Base-by-base conservation (phyloP, 768 basidiomycete genomes). In the Multifurca ochricompacta region DNA sequence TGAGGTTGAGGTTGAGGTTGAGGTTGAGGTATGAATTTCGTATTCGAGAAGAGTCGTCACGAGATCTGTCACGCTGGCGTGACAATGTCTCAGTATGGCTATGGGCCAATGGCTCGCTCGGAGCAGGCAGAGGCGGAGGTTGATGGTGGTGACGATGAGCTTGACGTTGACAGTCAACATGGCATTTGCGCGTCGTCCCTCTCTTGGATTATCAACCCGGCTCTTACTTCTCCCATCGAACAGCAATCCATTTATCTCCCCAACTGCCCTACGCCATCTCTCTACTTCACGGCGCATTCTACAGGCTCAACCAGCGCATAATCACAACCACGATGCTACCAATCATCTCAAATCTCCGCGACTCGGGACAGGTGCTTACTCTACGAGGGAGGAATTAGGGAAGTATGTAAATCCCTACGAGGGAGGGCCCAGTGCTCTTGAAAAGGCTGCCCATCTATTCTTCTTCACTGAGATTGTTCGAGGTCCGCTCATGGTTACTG, bases 381-480 rank as follows among this genome's bases (percentile, higher is more conserved):
- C 68, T 36, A 72, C 75, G 6, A 63, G 60, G 27, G 66, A 70
- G 48, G 73, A 73, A 58, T 71, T 77, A 0, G 81, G 74, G 37
- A 77, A 77, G 42, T 74, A 80, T 61, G 64, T 79, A 4, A 75
- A 90, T 64, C 79, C 82, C 39, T 92, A 89, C 75, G 77, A 78
- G 65, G 76, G 73, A 51, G 93, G 92, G 0, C 90, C 87, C 13
- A 85, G 85, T 68, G 93, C 96, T 41, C 76, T 99, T 45, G 92
- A 97, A 77, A 98, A 98, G 71, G 94, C 94, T 44, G 86, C 90
- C 39, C 87, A 93, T 68, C 67, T 96, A 45, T 98, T 98, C 79
- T 98, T 99, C 81, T 92, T 99, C 69, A 97, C 95, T 54, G 96
- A 99, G 73, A 96, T 99, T 63, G 73, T 95, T 66, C 77, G 95